Conservation (phyloP, 1,284 basidiomycete species). For the Athelia psychrophila region DNA sequence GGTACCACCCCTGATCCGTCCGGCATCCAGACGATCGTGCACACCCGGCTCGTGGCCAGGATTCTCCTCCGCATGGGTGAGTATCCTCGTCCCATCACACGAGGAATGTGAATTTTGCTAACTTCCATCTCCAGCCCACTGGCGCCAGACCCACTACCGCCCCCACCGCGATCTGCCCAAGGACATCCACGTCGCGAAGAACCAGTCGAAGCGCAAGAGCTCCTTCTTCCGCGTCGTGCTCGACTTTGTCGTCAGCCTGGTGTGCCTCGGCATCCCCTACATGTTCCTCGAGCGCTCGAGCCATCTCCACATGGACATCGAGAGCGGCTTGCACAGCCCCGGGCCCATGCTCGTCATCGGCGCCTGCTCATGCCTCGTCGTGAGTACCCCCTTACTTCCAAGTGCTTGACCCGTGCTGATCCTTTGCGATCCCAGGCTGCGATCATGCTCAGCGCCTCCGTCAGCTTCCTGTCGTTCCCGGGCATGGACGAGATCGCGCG, state of each 20-base stretch:
- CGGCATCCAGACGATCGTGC: conserved; percentile 43
- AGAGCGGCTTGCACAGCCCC: conserved; percentile 49
- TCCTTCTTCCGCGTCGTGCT: conserved; percentile 46
- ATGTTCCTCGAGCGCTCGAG: conserved; percentile 56
- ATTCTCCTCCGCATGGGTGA: conserved; percentile 65
- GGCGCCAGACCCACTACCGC: conserved; percentile 70
- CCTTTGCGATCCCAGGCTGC: conserved; percentile 50
- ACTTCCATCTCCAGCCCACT: conserved; percentile 46
- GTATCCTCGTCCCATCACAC: background rate
- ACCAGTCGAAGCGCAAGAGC: conserved; percentile 27
- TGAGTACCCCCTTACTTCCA: conserved; percentile 32
- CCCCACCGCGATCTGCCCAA: conserved; percentile 58
- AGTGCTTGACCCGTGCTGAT: conserved; percentile 13
- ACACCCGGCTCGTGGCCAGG: conserved; percentile 65
- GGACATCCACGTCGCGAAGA: conserved; percentile 35
- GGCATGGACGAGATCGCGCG: conserved; percentile 62
- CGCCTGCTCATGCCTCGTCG: conserved; percentile 65
- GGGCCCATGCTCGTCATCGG: conserved; percentile 61
- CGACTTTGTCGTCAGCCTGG: conserved; percentile 54
- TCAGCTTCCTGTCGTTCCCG: conserved; percentile 74
- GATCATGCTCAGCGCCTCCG: conserved; percentile 70
- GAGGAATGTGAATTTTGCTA: background rate
- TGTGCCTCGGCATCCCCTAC: conserved; percentile 75
- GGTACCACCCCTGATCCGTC: conserved; percentile 29
- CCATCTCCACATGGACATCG: conserved; percentile 51